Evolutionary conservation across 139 green algal species (phyloP), one percentile per base, ranked within the genome.

Genomic region (Monoraphidium neglectum): DNA sequence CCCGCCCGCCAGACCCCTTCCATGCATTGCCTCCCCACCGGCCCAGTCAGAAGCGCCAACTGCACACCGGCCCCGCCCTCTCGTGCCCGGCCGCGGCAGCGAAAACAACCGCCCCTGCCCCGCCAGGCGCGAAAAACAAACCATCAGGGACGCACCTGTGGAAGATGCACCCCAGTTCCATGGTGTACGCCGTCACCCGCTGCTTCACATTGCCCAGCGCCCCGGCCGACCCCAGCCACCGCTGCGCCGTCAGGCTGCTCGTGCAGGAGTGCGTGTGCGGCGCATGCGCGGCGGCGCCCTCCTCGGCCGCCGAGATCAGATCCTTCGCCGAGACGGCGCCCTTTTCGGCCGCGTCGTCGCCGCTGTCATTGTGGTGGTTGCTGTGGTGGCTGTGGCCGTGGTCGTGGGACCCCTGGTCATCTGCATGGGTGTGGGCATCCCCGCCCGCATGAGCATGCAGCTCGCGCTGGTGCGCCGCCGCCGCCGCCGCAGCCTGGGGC

Each of bases 151-250:
- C n/a, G n/a, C n/a, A n/a, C n/a, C n/a, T 51, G 43, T 51, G 43
- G 43, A 51, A 51, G 12, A 51, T 51, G 43, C 43, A 88, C 38
- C 79, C 84, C 3, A 88, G 70, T 74, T 88, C 84, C 70, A 88
- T 84, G 21, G 82, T 65, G 28, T 73, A 77, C 0, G 83, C 83
- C 37, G 72, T 67, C 2, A 72, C 60, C 1, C 40, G 43, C 30
- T 76, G 73, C 8, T 63, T 30, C 3, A 76, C 51, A 4, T 56
- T 47, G 12, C 26, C 16, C 28, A 74, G 59, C 18, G 43, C 28
- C 4, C 43, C 57, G 35, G n/a, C 54, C 2, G 65, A 68, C 23
- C 65, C 37, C 18, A 74, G 38, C 75, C 75, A 80, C n/a, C 43
- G 26, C 1, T 40, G 36, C 13, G 65, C 54, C 36, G 33, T 75